Base-by-base conservation (phyloP, 164 flowering plant species). In the Nelumbo lutea region DNA sequence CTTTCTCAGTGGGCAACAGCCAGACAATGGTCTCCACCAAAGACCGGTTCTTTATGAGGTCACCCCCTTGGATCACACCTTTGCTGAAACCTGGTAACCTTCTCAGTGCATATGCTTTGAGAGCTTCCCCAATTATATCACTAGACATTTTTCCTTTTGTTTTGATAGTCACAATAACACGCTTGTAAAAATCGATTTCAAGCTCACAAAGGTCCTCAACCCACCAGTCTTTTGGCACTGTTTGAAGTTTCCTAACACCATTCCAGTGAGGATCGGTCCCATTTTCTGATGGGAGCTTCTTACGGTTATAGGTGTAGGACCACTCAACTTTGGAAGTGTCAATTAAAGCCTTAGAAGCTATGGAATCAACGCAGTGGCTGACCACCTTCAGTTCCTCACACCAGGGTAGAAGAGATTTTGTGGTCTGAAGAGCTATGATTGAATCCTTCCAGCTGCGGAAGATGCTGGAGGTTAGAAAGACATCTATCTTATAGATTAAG, bases 141-240 rank as follows among this genome's bases (percentile, higher is more conserved):
- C 66, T 61, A 1, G 85, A 66, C 7, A 88, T 61, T 64, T 70
- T 63, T 1, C 76, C 84, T 76, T 87, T 93, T 44, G 79, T 72
- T 65, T 83, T 88, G 53, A 96, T 86, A 62, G 68, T 75, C 65
- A 67, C 41, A 11, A 96, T 72, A 8, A 87, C 87, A 46, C 81
- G 84, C 74, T 87, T 87, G 69, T 82, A 96, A 45, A 84, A 75
- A 75, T 85, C 97, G 56, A 89, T 77, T 42, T 88, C 96, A 42
- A 96, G 91, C 70, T 93, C 99, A 70, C 91, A 83, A 51, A 96
- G 65, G 73, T 93, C 98, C 79, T 93, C 97, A 38, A 87, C 91
- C 99, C 99, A 96, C 99, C 99, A 96, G 68, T 96, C 99, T 61
- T 78, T 79, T 1, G 98, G 97, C 56, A 93, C 93, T 9, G 53